Evolutionary conservation across 1,139 yeast genomes (phyloP).

Genomic region (Kluyveromyces marxianus): DNA sequence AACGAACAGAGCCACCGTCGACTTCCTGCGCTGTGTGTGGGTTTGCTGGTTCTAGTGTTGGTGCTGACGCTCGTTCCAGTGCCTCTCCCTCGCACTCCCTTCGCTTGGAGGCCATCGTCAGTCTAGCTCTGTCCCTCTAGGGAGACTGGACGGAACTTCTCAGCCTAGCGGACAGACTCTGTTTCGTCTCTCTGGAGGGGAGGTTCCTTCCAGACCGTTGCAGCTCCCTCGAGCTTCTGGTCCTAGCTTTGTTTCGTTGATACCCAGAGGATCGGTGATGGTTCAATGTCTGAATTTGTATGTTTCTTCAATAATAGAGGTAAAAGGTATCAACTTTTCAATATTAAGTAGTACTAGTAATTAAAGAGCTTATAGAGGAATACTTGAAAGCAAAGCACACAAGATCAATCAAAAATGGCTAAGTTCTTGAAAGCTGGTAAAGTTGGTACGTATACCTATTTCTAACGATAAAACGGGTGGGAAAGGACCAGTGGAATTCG

Average conservation of each 20-base stretch:
- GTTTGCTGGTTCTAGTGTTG: no score
- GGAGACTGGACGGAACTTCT: no score
- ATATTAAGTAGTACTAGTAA: background rate
- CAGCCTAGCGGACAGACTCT: no score
- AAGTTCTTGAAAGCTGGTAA: slow-evolving; percentile 99
- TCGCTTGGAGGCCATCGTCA: no score
- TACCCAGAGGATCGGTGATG: background rate
- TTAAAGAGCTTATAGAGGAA: background rate
- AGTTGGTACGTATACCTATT: slow-evolving; percentile 72
- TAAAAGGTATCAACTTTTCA: slow-evolving; percentile 4
- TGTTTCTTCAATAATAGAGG: slow-evolving; percentile 1
- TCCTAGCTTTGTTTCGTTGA: background rate
- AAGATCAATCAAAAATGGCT: slow-evolving; percentile 50
- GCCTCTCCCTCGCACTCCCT: no score
- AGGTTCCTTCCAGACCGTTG: no score
- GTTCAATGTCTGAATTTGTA: background rate
- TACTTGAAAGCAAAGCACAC: slow-evolving; percentile 4
- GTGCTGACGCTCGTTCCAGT: no score
- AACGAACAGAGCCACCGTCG: no score
- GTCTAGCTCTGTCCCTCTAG: no score
- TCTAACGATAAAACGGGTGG: background rate
- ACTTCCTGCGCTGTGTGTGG: no score
- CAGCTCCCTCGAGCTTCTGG: no score
- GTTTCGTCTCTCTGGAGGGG: no score
- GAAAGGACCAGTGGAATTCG: background rate